Conservation (phyloP, 345 rosid genomes). For the Populus davidiana region DNA sequence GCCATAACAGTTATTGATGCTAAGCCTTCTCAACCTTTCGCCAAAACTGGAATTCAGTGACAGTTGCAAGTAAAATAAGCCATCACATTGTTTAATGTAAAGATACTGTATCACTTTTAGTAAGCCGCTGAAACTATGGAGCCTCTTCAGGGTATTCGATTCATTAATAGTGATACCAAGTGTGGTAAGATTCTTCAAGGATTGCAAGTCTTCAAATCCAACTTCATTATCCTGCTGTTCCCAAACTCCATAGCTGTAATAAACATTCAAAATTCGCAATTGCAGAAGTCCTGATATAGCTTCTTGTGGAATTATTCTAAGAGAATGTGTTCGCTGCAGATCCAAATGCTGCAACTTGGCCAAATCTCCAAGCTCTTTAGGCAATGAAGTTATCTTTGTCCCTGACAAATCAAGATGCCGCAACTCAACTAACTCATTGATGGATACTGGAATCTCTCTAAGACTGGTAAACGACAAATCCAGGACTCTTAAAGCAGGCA, state of each 20-base stretch:
- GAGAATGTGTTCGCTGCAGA: constrained; percentile 47
- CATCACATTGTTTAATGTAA: constrained; percentile 40
- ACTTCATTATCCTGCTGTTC: constrained; percentile 34
- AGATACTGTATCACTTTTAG: constrained; percentile 39
- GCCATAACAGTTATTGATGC: constrained; percentile 44
- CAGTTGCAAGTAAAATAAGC: constrained; percentile 25
- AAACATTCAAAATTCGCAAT: constrained; percentile 43
- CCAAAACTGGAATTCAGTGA: constrained; percentile 31
- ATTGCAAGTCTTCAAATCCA: constrained; percentile 37
- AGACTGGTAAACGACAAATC: constrained; percentile 38
- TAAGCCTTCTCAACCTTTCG: constrained; percentile 44
- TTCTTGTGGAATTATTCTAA: constrained; percentile 38
- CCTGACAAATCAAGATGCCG: constrained; percentile 39
- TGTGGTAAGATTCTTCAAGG: constrained; percentile 33
- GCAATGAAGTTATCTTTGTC: constrained; percentile 45
- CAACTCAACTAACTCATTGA: constrained; percentile 36
- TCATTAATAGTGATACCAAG: constrained; percentile 43
- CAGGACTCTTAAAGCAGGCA: constrained; percentile 38
- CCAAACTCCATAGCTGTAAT: constrained; percentile 50
- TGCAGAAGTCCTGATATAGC: constrained; percentile 36
- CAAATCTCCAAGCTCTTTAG: constrained; percentile 36
- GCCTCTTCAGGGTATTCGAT: constrained; percentile 23
- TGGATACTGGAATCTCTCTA: constrained; percentile 40
- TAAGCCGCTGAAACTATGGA: constrained; percentile 20
- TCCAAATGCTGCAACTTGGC: constrained; percentile 40